A percentile compares a stretch with the other conserved stretches of the same genome.
Evolutionary conservation across 352 stramenopile species (phyloP).

Genomic region (Albugo candida): DNA sequence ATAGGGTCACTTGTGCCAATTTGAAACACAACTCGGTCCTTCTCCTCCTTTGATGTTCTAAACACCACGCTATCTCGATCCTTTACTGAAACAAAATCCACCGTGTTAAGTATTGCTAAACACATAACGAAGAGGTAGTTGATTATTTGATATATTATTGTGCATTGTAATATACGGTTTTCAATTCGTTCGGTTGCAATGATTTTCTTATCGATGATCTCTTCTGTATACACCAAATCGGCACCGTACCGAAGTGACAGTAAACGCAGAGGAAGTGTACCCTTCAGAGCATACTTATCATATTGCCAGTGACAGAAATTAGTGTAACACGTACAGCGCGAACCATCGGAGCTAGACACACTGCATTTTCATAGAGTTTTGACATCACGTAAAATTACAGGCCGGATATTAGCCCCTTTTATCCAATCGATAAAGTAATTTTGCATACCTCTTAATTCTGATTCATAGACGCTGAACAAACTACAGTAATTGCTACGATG

Average conservation of each 20-base stretch:
- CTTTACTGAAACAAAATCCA: slow-evolving; percentile 78
- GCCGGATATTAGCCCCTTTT: too few species aligned
- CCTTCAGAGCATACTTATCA: slow-evolving; percentile 17
- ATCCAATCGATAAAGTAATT: too few species aligned
- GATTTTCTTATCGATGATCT: slow-evolving; percentile 90
- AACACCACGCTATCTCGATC: slow-evolving; percentile 75
- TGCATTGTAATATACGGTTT: slow-evolving; percentile 29
- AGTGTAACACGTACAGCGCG: slow-evolving; percentile 44
- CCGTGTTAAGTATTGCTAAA: slow-evolving; percentile 44
- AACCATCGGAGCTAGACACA: slow-evolving; percentile 88
- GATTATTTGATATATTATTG: not conserved
- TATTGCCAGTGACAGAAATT: not conserved
- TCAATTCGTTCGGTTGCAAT: slow-evolving; percentile 52
- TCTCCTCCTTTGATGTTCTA: slow-evolving; percentile 69
- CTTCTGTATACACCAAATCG: slow-evolving; percentile 86
- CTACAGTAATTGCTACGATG: too few species aligned
- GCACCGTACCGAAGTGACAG: slow-evolving; percentile 84
- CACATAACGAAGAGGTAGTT: not conserved
- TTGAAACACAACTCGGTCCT: slow-evolving; percentile 73
- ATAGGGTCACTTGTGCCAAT: slow-evolving; percentile 69
- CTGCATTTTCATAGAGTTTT: slow-evolving; percentile 48
- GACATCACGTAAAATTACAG: slow-evolving; percentile 10
- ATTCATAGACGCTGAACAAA: too few species aligned
- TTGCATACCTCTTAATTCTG: too few species aligned
- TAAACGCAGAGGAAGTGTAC: slow-evolving; percentile 80